Percentiles rank a stretch among this genome's conserved stretches.
Evolutionary conservation across 2,329 filamentous ascomycete genomes (phyloP).

Genomic region (Colletotrichum lentis): DNA sequence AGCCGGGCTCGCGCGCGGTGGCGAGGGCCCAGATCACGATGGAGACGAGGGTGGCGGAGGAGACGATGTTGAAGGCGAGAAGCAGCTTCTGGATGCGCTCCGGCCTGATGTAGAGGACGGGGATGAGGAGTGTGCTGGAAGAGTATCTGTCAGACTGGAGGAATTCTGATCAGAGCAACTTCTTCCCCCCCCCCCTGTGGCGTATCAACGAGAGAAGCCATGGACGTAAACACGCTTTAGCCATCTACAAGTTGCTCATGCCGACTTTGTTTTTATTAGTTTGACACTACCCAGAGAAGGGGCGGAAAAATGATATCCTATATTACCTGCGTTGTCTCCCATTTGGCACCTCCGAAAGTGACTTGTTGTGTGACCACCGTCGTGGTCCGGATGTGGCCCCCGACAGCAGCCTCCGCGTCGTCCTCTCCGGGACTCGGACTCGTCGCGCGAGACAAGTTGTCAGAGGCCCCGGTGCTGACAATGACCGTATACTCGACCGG

Average conservation of each 20-base stretch:
- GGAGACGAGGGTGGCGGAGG: slow-evolving; percentile 44
- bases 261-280: too few species aligned
- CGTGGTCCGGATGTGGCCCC: slow-evolving; percentile 39
- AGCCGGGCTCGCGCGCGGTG: slow-evolving; percentile 45
- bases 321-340: background rate
- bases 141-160: too few species aligned
- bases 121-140: too few species aligned
- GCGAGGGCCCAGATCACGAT: slow-evolving; percentile 50
- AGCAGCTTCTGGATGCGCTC: slow-evolving; percentile 49
- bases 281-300: too few species aligned
- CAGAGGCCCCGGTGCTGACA: slow-evolving; percentile 13
- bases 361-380: slow-evolving; percentile 41
- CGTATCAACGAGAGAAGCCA: too few species aligned
- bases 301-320: background rate
- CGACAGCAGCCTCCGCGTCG: background rate
- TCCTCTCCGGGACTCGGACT: background rate
- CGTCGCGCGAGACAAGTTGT: background rate
- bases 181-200: too few species aligned
- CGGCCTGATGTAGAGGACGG: slow-evolving; percentile 54
- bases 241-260: too few species aligned
- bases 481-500: slow-evolving; percentile 29
- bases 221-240: too few species aligned
- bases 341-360: background rate
- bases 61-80: slow-evolving; percentile 44
- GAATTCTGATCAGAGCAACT: too few species aligned